phyloP scores from a whole-genome alignment of 768 basidiomycete species.

The Lactarius pseudohatsudake region DNA sequence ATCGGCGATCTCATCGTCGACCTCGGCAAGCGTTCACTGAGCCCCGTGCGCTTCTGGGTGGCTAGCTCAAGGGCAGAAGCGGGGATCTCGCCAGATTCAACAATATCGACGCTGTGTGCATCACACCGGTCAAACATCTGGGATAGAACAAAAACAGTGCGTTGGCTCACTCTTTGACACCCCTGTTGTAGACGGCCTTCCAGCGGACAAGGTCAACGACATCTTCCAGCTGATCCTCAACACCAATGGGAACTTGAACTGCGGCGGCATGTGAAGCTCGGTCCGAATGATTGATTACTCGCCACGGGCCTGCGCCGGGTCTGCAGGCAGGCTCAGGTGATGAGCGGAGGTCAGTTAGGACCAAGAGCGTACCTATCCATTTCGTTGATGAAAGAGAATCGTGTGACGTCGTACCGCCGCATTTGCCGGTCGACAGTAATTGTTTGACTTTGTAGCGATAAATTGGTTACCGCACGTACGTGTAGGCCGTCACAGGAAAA shows the following conservation, averaged over 20 bases:
- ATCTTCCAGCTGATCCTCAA: slow-evolving; percentile 82
- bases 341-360: background rate
- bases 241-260: slow-evolving; percentile 93
- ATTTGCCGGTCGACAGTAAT: slow-evolving; percentile 99
- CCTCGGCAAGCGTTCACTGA: slow-evolving; percentile 94
- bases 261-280: slow-evolving; percentile 93
- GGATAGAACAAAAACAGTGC: background rate
- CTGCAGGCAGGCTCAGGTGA: slow-evolving; percentile 39
- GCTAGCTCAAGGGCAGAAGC: slow-evolving; percentile 70
- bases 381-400: slow-evolving; percentile 96
- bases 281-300: slow-evolving; percentile 88
- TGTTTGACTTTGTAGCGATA: slow-evolving; percentile 75
- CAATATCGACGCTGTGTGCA: slow-evolving; percentile 61
- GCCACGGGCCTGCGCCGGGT: slow-evolving; percentile 96
- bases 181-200: slow-evolving; percentile 94
- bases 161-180: slow-evolving; percentile 79
- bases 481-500: slow-evolving; percentile 1
- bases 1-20: slow-evolving; percentile 94
- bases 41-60: slow-evolving; percentile 80
- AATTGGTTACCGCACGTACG: background rate
- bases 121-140: background rate
- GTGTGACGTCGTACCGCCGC: slow-evolving; percentile 93
- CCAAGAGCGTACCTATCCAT: slow-evolving; percentile 76
- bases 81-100: slow-evolving; percentile 87
- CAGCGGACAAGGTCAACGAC: slow-evolving; percentile 93